Conservation (phyloP, 176 grass and related monocot genomes). For the Ensete ventricosum region DNA sequence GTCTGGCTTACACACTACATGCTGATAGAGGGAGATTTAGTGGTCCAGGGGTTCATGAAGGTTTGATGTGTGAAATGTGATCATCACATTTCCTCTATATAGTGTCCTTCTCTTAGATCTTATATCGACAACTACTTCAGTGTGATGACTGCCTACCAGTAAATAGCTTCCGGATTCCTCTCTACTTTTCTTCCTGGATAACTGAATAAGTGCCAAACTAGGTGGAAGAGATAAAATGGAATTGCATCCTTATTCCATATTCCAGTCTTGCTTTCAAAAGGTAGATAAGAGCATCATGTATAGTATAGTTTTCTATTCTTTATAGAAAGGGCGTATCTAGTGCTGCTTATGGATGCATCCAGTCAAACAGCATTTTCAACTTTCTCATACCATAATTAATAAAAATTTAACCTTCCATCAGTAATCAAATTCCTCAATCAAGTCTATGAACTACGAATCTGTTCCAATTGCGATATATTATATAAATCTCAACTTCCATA, state of each 20-base stretch:
- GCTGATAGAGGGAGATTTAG: neutral
- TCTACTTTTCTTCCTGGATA: constrained; percentile 35
- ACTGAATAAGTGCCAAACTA: constrained; percentile 78
- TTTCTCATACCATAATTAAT: constrained; percentile 15
- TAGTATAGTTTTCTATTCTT: constrained; percentile 45
- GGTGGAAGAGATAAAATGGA: constrained; percentile 60
- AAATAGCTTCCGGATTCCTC: constrained; percentile 5
- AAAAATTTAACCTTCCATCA: neutral
- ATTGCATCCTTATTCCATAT: constrained; percentile 73
- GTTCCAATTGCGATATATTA: constrained; percentile 19
- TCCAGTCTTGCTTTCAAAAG: constrained; percentile 51
- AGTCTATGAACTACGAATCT: constrained; percentile 4
- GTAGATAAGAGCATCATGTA: constrained; percentile 49
- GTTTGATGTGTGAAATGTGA: neutral
- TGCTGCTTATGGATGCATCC: constrained; percentile 67
- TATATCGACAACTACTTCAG: neutral
- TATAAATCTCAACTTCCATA: constrained; percentile 10
- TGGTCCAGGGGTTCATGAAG: neutral
- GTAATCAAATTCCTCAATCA: constrained; percentile 18
- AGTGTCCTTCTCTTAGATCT: neutral
- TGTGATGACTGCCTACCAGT: neutral
- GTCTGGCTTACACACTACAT: neutral
- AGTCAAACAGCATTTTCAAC: constrained; percentile 64
- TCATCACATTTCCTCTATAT: neutral
- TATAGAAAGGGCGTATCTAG: constrained; percentile 43